phyloP scores from a whole-genome alignment of 129 eudicot species.

The Centrapalus pauciflorus region DNA sequence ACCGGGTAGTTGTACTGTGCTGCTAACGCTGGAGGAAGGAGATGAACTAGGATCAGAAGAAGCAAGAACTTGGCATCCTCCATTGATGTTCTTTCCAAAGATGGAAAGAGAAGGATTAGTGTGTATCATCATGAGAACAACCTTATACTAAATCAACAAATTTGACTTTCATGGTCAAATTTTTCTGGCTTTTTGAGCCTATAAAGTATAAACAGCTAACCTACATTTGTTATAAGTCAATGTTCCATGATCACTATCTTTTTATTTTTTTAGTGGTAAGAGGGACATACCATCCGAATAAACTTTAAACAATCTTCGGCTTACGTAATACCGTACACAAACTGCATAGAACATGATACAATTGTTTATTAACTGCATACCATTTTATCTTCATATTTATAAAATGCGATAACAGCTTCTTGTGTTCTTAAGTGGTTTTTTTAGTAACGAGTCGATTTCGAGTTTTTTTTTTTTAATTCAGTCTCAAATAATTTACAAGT shows the following conservation, averaged over 20 bases:
- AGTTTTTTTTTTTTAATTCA: too few species aligned
- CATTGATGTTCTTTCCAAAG: constrained; percentile 28
- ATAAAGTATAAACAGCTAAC: constrained; percentile 22
- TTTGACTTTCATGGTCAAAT: constrained; percentile 33
- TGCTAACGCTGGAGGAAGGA: constrained; percentile 24
- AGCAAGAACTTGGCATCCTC: constrained; percentile 26
- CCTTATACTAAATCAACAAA: constrained; percentile 10
- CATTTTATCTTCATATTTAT: too few species aligned
- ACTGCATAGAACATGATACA: too few species aligned
- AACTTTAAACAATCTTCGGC: too few species aligned
- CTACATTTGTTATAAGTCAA: constrained; percentile 23
- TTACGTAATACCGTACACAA: too few species aligned
- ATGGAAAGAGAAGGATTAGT: constrained; percentile 18
- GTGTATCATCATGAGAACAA: neutral
- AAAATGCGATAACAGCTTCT: too few species aligned
- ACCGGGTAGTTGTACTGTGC: constrained; percentile 29
- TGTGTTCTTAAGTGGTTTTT: too few species aligned
- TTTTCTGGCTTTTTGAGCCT: constrained; percentile 26
- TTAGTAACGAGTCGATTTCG: too few species aligned
- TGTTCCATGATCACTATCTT: neutral
- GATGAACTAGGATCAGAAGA: constrained; percentile 4
- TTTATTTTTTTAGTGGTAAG: too few species aligned
- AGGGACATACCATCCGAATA: too few species aligned
- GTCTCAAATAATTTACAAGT: too few species aligned
- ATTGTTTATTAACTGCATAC: too few species aligned